A percentile compares a stretch with the other conserved stretches of the same genome.
Conservation (phyloP, 2,329 filamentous ascomycete genomes). For the Phoma sp. region DNA sequence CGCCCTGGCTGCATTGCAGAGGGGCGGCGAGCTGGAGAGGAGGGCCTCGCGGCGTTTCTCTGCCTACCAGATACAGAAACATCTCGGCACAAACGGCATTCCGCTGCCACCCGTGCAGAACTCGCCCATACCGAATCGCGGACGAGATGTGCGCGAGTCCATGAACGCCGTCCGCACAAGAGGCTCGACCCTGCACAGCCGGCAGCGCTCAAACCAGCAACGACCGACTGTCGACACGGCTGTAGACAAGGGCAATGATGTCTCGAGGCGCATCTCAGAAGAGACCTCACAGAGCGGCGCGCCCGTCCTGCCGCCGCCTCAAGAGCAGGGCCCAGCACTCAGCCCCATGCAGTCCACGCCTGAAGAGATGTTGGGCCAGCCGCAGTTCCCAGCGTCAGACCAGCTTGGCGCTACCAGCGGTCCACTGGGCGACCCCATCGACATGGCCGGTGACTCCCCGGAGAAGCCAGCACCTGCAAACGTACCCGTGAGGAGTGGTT, state of each 20-base stretch:
- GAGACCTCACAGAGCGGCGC: constrained; percentile 57
- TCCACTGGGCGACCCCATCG: constrained; percentile 44
- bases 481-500: constrained; percentile 38
- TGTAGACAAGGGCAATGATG: constrained; percentile 61
- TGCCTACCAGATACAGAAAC: constrained; percentile 95
- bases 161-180: constrained; percentile 74
- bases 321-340: constrained; percentile 38
- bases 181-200: constrained; percentile 61
- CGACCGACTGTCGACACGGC: constrained; percentile 64
- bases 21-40: constrained; percentile 90
- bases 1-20: constrained; percentile 87
- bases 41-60: constrained; percentile 93
- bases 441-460: constrained; percentile 34
- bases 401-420: constrained; percentile 46
- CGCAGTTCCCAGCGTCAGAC: constrained; percentile 44
- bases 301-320: constrained; percentile 46
- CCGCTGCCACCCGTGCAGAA: constrained; percentile 82
- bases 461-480: constrained; percentile 28
- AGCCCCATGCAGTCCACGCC: constrained; percentile 62
- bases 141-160: constrained; percentile 83
- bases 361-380: constrained; percentile 67
- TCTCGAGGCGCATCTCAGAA: constrained; percentile 67
- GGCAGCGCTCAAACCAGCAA: constrained; percentile 59
- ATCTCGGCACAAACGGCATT: constrained; percentile 84
- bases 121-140: constrained; percentile 83